phyloP scores from a whole-genome alignment of 192 early-diverging fungal species.

The Coemansia furcata region DNA sequence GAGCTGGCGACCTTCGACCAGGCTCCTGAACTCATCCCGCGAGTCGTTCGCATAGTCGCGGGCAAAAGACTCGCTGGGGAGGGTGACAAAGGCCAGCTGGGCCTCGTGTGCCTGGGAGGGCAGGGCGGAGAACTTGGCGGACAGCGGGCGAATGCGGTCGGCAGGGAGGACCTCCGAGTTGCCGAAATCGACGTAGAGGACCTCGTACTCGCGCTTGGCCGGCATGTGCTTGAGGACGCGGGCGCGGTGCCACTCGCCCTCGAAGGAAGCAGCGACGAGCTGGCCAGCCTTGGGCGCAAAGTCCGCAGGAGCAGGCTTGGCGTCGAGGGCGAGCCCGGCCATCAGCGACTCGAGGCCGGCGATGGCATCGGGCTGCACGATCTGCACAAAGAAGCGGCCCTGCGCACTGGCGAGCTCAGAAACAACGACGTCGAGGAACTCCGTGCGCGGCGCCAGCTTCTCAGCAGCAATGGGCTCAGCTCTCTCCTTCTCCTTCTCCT shows the following conservation, averaged over 20 bases:
- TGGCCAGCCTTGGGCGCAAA: constrained; percentile 69
- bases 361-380: constrained; percentile 55
- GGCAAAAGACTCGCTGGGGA: constrained; percentile 52
- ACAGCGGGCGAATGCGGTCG: constrained; percentile 71
- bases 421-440: constrained; percentile 73
- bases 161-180: constrained; percentile 80
- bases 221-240: constrained; percentile 65
- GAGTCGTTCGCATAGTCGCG: constrained; percentile 79
- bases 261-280: constrained; percentile 77
- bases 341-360: constrained; percentile 79
- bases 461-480: constrained; percentile 46
- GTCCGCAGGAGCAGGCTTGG: constrained; percentile 26
- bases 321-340: constrained; percentile 68
- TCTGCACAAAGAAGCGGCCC: constrained; percentile 63
- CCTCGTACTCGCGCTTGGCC: constrained; percentile 58
- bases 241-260: constrained; percentile 90
- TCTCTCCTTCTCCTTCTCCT: background rate
- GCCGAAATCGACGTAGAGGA: constrained; percentile 93
- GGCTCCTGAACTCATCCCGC: constrained; percentile 65
- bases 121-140: constrained; percentile 65
- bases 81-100: constrained; percentile 76
- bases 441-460: constrained; percentile 54
- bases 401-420: constrained; percentile 61
- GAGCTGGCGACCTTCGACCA: constrained; percentile 61
- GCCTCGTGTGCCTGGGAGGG: constrained; percentile 81